These are phyloP conservation scores for Ambrosiella cleistominuta DNA, from an alignment of 2,329 filamentous ascomycete species.

Conservation along the genomic window DNA sequence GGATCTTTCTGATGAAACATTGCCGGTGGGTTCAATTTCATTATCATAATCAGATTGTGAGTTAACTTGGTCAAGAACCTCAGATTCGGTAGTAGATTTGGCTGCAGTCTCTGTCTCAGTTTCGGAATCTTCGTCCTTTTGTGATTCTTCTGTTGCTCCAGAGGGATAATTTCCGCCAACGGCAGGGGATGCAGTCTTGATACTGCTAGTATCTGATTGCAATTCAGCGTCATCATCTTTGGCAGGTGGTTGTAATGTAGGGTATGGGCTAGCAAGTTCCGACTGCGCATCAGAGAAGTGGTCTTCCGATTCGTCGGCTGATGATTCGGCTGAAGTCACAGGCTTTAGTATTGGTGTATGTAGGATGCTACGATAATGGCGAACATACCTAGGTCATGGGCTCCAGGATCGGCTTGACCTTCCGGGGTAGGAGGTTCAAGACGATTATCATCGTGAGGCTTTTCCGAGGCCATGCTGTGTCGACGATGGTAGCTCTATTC, in stretches of 20 bases:
- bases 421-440: conserved; percentile 3
- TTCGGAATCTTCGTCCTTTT: conserved; percentile 16
- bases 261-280: conserved; percentile 25
- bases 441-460: not conserved
- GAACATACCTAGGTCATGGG: conserved; percentile 37
- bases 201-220: not conserved
- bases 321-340: conserved; percentile 6
- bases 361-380: not conserved
- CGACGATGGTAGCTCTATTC: not conserved
- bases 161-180: no score
- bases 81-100: not conserved
- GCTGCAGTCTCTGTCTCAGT: conserved; percentile 1
- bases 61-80: not conserved
- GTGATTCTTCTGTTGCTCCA: conserved; percentile 30
- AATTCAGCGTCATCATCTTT: conserved; percentile 4
- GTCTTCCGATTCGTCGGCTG: conserved; percentile 39
- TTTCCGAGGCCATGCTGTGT: not conserved
- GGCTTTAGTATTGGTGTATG: not conserved
- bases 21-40: no score
- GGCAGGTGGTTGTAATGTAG: conserved; percentile 33
- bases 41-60: no score
- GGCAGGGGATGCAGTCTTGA: conserved; percentile 28
- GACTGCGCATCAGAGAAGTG: conserved; percentile 53
- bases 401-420: conserved; percentile 34
- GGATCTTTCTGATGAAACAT: no score